A percentile compares a stretch with the other conserved stretches of the same genome.
These are phyloP conservation scores for Arxiozyma bovina DNA, from an alignment of 1,139 yeast genomes.

Conservation along the genomic window DNA sequence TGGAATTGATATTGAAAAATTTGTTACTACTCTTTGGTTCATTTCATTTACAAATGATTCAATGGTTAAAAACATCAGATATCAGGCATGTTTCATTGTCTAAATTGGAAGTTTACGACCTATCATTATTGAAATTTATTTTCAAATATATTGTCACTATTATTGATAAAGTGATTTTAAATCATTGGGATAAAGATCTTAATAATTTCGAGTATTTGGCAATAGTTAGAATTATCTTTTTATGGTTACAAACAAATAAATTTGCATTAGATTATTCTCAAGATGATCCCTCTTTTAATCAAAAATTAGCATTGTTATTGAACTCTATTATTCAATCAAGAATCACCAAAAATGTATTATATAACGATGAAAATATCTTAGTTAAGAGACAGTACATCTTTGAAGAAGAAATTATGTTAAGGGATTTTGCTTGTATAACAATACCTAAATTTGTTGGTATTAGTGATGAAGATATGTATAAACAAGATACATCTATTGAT, in stretches of 20 bases:
- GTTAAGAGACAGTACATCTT: constrained; percentile 48
- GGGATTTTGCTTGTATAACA: constrained; percentile 50
- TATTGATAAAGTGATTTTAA: constrained; percentile 20
- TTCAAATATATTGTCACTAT: constrained; percentile 22
- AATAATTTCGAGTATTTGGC: constrained; percentile 25
- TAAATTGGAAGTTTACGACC: constrained; percentile 9
- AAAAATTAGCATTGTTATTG: constrained; percentile 32
- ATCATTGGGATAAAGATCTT: constrained; percentile 18
- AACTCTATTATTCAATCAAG: constrained; percentile 26
- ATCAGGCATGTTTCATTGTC: not conserved
- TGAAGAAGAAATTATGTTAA: constrained; percentile 53
- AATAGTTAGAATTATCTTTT: constrained; percentile 40
- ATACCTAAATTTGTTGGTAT: constrained; percentile 42
- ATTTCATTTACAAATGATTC: constrained; percentile 13
- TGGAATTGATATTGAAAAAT: constrained; percentile 22
- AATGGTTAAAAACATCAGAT: constrained; percentile 1
- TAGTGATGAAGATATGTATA: constrained; percentile 28
- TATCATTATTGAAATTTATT: constrained; percentile 19
- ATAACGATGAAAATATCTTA: constrained; percentile 14
- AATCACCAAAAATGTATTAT: constrained; percentile 4
- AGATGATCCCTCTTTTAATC: constrained; percentile 32
- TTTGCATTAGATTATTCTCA: constrained; percentile 35
- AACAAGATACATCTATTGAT: constrained; percentile 24
- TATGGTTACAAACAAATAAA: constrained; percentile 47
- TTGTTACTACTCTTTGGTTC: constrained; percentile 24